A percentile compares a stretch with the other conserved stretches of the same genome.
These are phyloP conservation scores for Lachnellula willkommii DNA, from an alignment of 2,329 filamentous ascomycete genomes.

Conservation along the genomic window DNA sequence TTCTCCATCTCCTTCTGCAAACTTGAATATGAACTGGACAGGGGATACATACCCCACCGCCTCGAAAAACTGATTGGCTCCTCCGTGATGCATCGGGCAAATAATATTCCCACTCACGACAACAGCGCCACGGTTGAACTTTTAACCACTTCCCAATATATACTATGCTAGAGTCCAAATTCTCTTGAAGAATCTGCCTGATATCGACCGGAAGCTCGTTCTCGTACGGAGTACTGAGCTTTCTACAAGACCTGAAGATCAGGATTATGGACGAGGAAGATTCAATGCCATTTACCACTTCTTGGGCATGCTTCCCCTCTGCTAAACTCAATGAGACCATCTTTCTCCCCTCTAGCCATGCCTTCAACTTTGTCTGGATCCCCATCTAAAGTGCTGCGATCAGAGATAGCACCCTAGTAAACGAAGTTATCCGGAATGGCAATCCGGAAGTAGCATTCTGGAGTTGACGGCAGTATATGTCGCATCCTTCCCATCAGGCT, in stretches of 20 bases:
- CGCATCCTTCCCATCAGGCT: too few relatives aligned
- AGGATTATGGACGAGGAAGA: slow-evolving; percentile 29
- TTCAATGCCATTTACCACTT: slow-evolving; percentile 35
- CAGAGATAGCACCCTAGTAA: slow-evolving; percentile 42
- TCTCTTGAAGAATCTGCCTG: neutral
- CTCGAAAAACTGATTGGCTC: slow-evolving; percentile 38
- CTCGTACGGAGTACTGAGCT: slow-evolving; percentile 12
- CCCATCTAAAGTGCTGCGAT: slow-evolving; percentile 32
- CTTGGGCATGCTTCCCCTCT: slow-evolving; percentile 28
- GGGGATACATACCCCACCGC: slow-evolving; percentile 24
- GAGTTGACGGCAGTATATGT: neutral
- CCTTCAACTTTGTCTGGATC: slow-evolving; percentile 34
- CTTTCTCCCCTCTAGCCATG: slow-evolving; percentile 37
- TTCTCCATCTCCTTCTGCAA: neutral
- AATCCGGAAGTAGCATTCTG: neutral
- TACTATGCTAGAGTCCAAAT: neutral
- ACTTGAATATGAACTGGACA: neutral
- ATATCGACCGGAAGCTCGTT: neutral
- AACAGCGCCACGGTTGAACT: slow-evolving; percentile 20
- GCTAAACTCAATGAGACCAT: slow-evolving; percentile 42
- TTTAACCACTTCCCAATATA: slow-evolving; percentile 8
- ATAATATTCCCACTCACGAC: slow-evolving; percentile 32
- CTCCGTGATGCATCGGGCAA: slow-evolving; percentile 35
- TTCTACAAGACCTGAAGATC: slow-evolving; percentile 33
- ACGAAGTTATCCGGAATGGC: slow-evolving; percentile 34